Evolutionary conservation across 2,329 filamentous ascomycete genomes (phyloP), one percentile per base, ranked within the genome.

Genomic region (Helotiales sp.): DNA sequence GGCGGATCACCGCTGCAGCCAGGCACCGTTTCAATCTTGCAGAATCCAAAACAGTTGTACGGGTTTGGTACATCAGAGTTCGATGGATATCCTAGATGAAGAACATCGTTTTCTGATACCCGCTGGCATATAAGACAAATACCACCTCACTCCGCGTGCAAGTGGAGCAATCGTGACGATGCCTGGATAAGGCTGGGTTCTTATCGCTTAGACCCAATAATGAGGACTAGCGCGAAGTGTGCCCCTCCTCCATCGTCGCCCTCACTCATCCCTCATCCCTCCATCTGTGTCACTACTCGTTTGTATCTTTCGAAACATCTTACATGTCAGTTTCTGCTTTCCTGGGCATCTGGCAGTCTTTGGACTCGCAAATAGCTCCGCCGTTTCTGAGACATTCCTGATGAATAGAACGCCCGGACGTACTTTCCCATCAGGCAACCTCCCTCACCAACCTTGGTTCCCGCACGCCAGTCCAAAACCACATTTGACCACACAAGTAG

Each of bases 361-460:
- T 53, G 42, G 33, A 40, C 40, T 52, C 24, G 50, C 42, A 13
- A 48, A 38, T 51, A 44, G 34, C 47, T 34, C n/a, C 22, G 24
- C 22, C 27, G 17, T 40, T 55, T 42, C 47, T 31, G 58, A 57
- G 53, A 55, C 50, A 56, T 42, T 57, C 42, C 46, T 44, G 31
- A 19, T 22, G 46, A 49, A 29, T 47, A 42, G 17, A 25, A 44
- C 52, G 51, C 58, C 54, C 52, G 52, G 55, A 52, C 52, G 58
- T 44, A 60, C 54, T 54, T 36, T 50, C n/a, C 40, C 48, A 54
- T 57, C 58, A 63, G 55, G 55, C 55, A 57, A 29, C 50, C 34
- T 52, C 54, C 55, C 52, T 34, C 27, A 33, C 44, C 40, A 31
- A 48, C 49, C 22, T 30, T 52, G 52, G 47, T 30, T 57, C 52